Conservation (phyloP, 2,329 filamentous ascomycete species). For the Rhexocercosporidium sp. region DNA sequence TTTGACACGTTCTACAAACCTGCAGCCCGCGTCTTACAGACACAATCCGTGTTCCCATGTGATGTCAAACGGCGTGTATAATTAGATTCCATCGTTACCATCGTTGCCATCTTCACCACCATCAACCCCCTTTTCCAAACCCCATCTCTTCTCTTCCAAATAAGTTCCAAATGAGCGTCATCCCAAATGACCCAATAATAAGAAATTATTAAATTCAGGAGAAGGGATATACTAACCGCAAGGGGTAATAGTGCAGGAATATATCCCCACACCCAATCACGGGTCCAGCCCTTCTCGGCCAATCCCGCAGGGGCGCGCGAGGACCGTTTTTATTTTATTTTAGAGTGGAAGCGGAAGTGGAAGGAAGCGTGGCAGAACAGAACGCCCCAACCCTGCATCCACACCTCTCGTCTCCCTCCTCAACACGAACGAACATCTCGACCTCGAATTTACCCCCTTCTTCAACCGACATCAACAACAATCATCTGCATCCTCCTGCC, state of each 20-base stretch:
- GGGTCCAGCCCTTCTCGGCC: slow-evolving; percentile 15
- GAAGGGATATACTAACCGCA: background rate
- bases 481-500: slow-evolving; percentile 9
- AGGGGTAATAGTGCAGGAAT: background rate
- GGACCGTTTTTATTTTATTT: slow-evolving; percentile 29
- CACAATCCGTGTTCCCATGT: background rate
- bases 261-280: slow-evolving; percentile 11
- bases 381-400: slow-evolving; percentile 11
- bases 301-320: slow-evolving; percentile 13
- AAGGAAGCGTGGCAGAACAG: background rate
- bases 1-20: slow-evolving; percentile 10
- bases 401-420: too few relatives aligned
- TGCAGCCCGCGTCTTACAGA: background rate
- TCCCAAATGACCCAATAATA: background rate
- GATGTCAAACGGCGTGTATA: background rate
- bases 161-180: background rate
- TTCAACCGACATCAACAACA: slow-evolving; percentile 1
- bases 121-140: too few relatives aligned
- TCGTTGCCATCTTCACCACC: too few relatives aligned
- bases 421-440: background rate
- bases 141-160: too few relatives aligned
- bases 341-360: background rate
- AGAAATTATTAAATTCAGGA: background rate
- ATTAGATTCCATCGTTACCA: background rate
- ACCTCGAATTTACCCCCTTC: background rate